A percentile compares a stretch with the other conserved stretches of the same genome.
Conservation (phyloP, 805 yeast genomes). For the Yarrowia keelungensis region DNA sequence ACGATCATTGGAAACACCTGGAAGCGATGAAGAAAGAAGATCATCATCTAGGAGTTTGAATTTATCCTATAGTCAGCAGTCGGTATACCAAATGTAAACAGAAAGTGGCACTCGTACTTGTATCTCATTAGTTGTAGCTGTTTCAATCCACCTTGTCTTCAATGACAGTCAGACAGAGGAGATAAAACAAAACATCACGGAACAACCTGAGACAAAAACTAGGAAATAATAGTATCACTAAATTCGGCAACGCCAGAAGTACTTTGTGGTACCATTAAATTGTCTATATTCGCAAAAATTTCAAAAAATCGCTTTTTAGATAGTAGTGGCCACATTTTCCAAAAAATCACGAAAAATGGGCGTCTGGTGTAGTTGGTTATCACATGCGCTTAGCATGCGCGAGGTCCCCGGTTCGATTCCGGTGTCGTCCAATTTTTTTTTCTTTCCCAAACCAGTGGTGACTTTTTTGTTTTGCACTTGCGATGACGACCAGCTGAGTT, state of each 20-base stretch:
- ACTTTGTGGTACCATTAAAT: background rate
- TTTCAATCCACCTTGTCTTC: no score
- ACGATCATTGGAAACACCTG: no score
- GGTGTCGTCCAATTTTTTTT: conserved; percentile 30
- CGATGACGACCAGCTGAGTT: no score
- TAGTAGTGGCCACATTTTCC: background rate
- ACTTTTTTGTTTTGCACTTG: background rate
- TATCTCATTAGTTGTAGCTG: no score
- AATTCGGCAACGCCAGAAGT: background rate
- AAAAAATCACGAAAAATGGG: background rate
- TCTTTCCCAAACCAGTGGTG: background rate
- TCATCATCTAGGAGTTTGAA: no score
- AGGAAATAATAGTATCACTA: background rate
- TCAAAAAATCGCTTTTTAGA: background rate
- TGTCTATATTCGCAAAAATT: background rate
- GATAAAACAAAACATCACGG: no score
- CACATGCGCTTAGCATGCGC: conserved; percentile 37
- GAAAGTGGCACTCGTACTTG: no score
- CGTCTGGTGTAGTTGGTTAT: conserved; percentile 36
- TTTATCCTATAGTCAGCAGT: no score
- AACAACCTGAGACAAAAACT: no score
- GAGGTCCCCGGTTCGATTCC: conserved; percentile 37
- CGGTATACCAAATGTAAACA: no score
- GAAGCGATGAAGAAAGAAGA: no score
- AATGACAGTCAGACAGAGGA: no score